These are phyloP conservation scores for Agapanthus africanus DNA, from an alignment of 106 monocot genomes.

Conservation along the genomic window DNA sequence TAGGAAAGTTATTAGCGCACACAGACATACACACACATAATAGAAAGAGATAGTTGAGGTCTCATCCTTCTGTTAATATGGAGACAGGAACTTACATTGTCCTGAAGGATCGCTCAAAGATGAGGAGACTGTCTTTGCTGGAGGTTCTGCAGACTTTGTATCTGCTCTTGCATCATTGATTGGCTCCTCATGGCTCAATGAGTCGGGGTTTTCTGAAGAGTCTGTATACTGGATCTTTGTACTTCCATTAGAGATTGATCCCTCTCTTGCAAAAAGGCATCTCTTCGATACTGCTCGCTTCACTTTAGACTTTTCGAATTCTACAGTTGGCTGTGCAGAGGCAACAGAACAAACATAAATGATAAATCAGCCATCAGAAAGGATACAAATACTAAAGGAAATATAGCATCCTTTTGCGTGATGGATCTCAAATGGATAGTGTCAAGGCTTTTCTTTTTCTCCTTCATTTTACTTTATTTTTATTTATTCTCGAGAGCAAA, in stretches of 20 bases:
- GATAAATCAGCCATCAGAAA: too few species aligned
- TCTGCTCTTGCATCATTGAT: too few species aligned
- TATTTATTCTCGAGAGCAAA: too few species aligned
- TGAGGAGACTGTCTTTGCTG: background rate
- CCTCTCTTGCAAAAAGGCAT: slow-evolving; percentile 6
- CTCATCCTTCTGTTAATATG: background rate
- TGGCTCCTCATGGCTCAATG: too few species aligned
- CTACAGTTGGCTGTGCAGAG: background rate
- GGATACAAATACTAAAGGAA: background rate
- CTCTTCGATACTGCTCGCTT: background rate
- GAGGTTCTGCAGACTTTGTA: too few species aligned
- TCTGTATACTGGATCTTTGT: background rate
- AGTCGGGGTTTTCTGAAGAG: background rate
- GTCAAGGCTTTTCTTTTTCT: background rate
- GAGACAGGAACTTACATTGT: slow-evolving; percentile 2
- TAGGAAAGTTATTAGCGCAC: too few species aligned
- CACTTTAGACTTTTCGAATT: background rate
- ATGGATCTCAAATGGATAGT: background rate
- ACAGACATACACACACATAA: too few species aligned
- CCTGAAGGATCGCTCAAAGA: background rate
- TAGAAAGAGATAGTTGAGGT: background rate
- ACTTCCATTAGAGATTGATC: background rate
- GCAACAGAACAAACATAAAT: background rate
- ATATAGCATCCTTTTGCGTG: background rate
- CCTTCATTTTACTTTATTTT: background rate